These are phyloP conservation scores for Sorghum bicolor DNA, from an alignment of 176 grass and related monocot genomes.

Conservation along the genomic window DNA sequence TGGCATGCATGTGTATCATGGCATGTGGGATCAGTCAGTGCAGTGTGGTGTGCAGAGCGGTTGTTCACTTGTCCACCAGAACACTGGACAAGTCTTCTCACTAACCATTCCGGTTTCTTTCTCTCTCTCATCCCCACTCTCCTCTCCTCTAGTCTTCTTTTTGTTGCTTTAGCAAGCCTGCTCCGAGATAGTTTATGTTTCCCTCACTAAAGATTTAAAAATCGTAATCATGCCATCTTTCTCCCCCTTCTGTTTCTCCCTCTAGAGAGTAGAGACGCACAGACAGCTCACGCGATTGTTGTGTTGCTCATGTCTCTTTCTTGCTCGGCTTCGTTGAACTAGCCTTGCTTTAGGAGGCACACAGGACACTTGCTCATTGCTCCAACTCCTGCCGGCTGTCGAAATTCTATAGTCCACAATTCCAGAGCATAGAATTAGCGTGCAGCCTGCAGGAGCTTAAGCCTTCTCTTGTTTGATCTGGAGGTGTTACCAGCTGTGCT, in stretches of 20 bases:
- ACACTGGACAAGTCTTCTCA: constrained; percentile 41
- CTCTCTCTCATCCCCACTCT: not conserved
- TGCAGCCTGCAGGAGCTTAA: constrained; percentile 30
- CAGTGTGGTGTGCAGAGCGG: constrained; percentile 9
- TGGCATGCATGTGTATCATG: constrained; percentile 28
- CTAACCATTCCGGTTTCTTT: constrained; percentile 30
- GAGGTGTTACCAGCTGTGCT: not conserved
- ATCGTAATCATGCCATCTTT: constrained; percentile 33
- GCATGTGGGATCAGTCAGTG: constrained; percentile 55
- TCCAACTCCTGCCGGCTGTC: not conserved
- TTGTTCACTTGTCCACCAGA: constrained; percentile 48
- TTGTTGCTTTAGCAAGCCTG: constrained; percentile 46
- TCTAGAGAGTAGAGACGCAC: constrained; percentile 7
- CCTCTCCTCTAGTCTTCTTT: not conserved
- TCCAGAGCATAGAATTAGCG: not conserved
- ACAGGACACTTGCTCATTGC: constrained; percentile 14
- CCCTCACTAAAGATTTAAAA: constrained; percentile 22
- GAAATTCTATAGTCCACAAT: not conserved
- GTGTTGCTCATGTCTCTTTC: constrained; percentile 63
- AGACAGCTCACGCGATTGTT: constrained; percentile 48
- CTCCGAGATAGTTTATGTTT: constrained; percentile 28
- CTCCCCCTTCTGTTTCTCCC: not conserved
- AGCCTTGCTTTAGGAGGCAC: constrained; percentile 23
- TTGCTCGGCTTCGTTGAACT: constrained; percentile 44
- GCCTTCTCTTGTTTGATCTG: constrained; percentile 16